phyloP scores from a whole-genome alignment of 208 protist genomes.

The Trypanosoma melophagium region DNA sequence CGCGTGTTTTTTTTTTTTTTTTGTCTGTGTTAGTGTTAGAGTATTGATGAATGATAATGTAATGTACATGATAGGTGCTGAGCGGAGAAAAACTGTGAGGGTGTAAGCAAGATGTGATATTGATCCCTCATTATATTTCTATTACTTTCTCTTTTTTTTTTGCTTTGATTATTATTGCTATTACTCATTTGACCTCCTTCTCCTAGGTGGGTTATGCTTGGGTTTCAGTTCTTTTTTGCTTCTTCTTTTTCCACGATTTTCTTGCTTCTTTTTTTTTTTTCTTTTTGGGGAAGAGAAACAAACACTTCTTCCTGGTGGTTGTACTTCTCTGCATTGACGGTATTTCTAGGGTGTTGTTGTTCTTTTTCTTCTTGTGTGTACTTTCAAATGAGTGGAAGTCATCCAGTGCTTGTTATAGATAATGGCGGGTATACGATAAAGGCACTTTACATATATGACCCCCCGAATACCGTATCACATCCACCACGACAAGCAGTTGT shows the following conservation, averaged over 20 bases:
- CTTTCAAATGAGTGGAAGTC: constrained; percentile 16
- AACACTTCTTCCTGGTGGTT: neutral
- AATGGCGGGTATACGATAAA: constrained; percentile 81
- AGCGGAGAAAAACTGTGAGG: too few species aligned
- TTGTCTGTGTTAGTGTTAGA: too few species aligned
- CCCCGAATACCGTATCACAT: neutral
- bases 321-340: neutral
- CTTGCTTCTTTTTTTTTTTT: neutral
- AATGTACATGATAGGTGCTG: too few species aligned
- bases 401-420: constrained; percentile 65
- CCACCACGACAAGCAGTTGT: constrained; percentile 29
- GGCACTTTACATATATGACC: constrained; percentile 54
- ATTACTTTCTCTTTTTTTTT: too few species aligned
- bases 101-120: too few species aligned
- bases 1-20: too few species aligned
- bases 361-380: constrained; percentile 2
- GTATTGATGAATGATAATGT: too few species aligned
- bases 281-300: neutral
- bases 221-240: neutral
- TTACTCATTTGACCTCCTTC: too few species aligned
- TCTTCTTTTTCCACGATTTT: neutral
- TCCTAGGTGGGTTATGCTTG: too few species aligned
- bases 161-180: too few species aligned
- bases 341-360: neutral
- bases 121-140: too few species aligned